Conservation (phyloP, 2,329 filamentous ascomycete species). For the Claviceps sp. region DNA sequence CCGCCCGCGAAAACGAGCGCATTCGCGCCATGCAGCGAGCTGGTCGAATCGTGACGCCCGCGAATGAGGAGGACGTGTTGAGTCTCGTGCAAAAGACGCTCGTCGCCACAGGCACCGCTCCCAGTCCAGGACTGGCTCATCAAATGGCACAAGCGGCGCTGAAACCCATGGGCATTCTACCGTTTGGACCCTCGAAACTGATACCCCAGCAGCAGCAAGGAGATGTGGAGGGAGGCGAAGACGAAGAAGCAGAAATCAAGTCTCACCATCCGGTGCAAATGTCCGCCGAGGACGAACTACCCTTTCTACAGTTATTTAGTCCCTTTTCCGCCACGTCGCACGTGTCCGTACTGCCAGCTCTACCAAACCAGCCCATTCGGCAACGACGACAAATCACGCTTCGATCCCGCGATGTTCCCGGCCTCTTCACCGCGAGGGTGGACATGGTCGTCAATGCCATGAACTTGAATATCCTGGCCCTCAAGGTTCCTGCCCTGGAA, state of each 20-base stretch:
- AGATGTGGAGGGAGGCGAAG: constrained; percentile 14
- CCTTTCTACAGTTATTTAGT: constrained; percentile 59
- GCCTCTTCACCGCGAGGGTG: constrained; percentile 44
- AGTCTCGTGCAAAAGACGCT: constrained; percentile 26
- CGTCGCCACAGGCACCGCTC: constrained; percentile 20
- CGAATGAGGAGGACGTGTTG: constrained; percentile 25
- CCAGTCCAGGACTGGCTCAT: constrained; percentile 18
- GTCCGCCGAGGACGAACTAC: constrained; percentile 49
- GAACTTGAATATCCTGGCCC: constrained; percentile 34
- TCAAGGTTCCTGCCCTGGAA: constrained; percentile 43
- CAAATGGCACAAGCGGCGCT: constrained; percentile 34
- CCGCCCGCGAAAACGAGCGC: constrained; percentile 44
- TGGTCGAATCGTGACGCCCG: constrained; percentile 20
- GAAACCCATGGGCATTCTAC: constrained; percentile 38
- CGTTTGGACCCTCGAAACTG: constrained; percentile 29
- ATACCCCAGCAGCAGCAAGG: constrained; percentile 10
- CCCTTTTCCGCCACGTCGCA: constrained; percentile 49
- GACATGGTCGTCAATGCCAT: constrained; percentile 45
- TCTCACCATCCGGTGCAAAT: constrained; percentile 55
- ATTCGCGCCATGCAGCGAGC: constrained; percentile 29
- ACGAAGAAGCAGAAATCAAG: constrained; percentile 27
- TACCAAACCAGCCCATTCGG: constrained; percentile 22
- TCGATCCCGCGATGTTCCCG: constrained; percentile 24
- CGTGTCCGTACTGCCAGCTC: constrained; percentile 30
- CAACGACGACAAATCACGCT: constrained; percentile 46